Evolutionary conservation across 306 rosid genomes (phyloP).

Genomic region (Acacia confusa): DNA sequence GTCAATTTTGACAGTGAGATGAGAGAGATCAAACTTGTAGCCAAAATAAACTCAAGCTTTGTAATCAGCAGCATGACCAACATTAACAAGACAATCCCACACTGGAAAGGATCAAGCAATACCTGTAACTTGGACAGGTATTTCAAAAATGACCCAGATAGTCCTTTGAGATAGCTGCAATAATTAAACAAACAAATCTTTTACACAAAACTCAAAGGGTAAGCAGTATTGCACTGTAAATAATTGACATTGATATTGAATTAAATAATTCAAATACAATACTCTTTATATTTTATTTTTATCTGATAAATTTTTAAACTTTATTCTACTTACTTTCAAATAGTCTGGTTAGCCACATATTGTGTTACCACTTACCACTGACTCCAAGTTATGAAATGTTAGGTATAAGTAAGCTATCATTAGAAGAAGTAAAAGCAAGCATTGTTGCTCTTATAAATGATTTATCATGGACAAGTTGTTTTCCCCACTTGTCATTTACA

Average conservation of each 20-base stretch:
- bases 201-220: neutral
- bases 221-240: neutral
- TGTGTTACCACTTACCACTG: neutral
- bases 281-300: no score
- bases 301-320: no score
- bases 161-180: constrained; percentile 97
- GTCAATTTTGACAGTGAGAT: neutral
- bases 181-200: constrained; percentile 18
- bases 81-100: neutral
- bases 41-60: neutral
- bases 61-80: neutral
- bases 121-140: constrained; percentile 98
- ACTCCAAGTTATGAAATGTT: constrained; percentile 25
- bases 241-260: no score
- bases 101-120: constrained; percentile 34
- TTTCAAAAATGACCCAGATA: constrained; percentile 90
- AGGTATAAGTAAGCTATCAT: constrained; percentile 11
- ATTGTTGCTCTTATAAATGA: neutral
- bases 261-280: no score
- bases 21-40: neutral
- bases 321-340: neutral
- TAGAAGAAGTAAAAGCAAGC: neutral
- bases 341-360: neutral
- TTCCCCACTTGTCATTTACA: neutral
- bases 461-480: neutral